Percentiles rank a stretch among this genome's conserved stretches.
Conservation (phyloP, 2,329 filamentous ascomycete species). For the Colletotrichum trifolii region DNA sequence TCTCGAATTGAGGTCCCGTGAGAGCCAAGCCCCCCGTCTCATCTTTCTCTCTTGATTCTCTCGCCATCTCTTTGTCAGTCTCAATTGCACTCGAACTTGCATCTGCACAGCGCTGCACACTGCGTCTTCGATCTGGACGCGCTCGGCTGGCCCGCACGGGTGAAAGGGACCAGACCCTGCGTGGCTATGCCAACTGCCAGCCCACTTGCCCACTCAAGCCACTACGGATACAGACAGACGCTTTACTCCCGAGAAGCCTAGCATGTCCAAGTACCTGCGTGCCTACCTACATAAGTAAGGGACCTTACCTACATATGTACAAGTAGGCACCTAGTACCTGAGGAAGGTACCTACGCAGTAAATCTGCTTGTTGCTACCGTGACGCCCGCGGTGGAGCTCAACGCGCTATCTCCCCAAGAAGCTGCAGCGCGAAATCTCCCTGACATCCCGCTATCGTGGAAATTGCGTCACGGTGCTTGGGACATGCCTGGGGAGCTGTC, state of each 20-base stretch:
- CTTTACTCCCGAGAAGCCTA: too few species aligned
- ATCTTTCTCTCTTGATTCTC: background rate
- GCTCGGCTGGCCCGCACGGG: conserved; percentile 24
- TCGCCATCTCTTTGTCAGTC: background rate
- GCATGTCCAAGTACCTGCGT: background rate
- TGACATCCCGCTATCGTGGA: conserved; percentile 21
- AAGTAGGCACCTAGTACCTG: too few species aligned
- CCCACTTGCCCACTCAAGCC: too few species aligned
- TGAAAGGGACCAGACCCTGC: conserved; percentile 37
- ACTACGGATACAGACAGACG: too few species aligned
- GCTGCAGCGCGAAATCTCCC: conserved; percentile 22
- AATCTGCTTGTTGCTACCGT: conserved; percentile 14
- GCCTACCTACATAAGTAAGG: conserved; percentile 6
- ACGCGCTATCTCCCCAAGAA: conserved; percentile 21
- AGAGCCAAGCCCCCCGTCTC: conserved; percentile 17
- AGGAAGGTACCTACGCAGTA: too few species aligned
- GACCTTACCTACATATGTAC: too few species aligned
- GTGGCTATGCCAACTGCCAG: conserved; percentile 31
- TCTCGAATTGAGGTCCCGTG: conserved; percentile 29
- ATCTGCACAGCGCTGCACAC: conserved; percentile 21
- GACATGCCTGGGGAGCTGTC: conserved; percentile 18
- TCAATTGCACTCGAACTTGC: conserved; percentile 14
- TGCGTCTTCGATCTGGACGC: conserved; percentile 10
- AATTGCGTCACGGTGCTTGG: conserved; percentile 35
- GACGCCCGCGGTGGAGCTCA: conserved; percentile 20